Conservation (phyloP, 1,139 yeast genomes). For the Debaryomyces sp. region DNA sequence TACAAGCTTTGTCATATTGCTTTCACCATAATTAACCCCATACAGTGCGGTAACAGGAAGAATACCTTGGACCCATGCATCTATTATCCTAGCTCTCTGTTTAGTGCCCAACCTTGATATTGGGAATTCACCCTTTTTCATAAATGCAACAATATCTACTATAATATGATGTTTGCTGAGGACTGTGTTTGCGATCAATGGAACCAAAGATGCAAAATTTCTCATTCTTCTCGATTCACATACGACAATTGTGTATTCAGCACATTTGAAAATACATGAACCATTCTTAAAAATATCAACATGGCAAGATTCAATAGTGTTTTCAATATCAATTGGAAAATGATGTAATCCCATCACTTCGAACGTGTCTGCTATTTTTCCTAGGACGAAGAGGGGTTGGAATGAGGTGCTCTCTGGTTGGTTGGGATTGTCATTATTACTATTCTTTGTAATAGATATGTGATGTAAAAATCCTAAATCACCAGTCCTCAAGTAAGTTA, state of each 20-base stretch:
- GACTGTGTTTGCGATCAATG: conserved; percentile 78
- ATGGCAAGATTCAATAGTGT: conserved; percentile 70
- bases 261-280: conserved; percentile 77
- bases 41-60: conserved; percentile 46
- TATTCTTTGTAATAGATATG: conserved; percentile 47
- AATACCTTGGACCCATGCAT: conserved; percentile 55
- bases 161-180: conserved; percentile 82
- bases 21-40: conserved; percentile 69
- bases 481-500: conserved; percentile 83
- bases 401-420: conserved; percentile 40
- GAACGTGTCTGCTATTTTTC: conserved; percentile 84
- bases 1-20: conserved; percentile 56
- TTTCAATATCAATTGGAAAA: conserved; percentile 84
- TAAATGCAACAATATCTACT: conserved; percentile 84
- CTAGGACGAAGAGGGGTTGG: conserved; percentile 84
- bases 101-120: conserved; percentile 71
- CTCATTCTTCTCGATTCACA: conserved; percentile 62
- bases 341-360: conserved; percentile 91
- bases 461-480: conserved; percentile 91
- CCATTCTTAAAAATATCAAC: conserved; percentile 59
- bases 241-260: conserved; percentile 78
- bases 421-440: conserved; percentile 19
- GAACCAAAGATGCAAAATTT: conserved; percentile 73
- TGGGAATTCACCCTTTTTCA: conserved; percentile 65
- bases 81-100: conserved; percentile 73